Evolutionary conservation across 305 asterid genomes (phyloP).

Genomic region (Stenogyne calaminthoides): DNA sequence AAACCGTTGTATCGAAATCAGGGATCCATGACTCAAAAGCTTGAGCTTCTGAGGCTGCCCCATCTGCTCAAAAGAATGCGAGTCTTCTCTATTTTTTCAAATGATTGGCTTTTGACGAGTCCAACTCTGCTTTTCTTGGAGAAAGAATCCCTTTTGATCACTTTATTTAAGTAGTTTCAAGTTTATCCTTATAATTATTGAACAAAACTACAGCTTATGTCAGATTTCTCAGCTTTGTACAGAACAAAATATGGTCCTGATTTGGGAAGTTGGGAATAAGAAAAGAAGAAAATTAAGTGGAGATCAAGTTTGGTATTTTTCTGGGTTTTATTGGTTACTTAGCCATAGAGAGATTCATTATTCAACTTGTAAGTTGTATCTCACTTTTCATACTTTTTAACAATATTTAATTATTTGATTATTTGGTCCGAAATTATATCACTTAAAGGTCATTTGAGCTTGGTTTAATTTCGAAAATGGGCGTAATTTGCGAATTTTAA

Average conservation of each 20-base stretch:
- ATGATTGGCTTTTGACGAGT: constrained; percentile 58
- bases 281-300: constrained; percentile 10
- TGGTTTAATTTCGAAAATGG: not conserved
- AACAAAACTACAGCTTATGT: not conserved
- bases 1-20: constrained; percentile 29
- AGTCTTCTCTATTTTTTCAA: constrained; percentile 30
- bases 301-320: constrained; percentile 30
- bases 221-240: not conserved
- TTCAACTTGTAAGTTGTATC: not conserved
- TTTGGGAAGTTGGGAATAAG: constrained; percentile 9
- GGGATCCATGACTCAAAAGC: too few species aligned
- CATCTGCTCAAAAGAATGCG: too few species aligned
- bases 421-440: not conserved
- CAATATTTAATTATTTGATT: not conserved
- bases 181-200: constrained; percentile 7
- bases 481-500: not conserved
- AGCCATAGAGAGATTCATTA: constrained; percentile 2
- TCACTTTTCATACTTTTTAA: not conserved
- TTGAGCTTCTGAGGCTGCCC: too few species aligned
- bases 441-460: not conserved
- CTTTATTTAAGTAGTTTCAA: constrained; percentile 4
- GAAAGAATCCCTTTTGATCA: constrained; percentile 26
- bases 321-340: constrained; percentile 14
- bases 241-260: constrained; percentile 15
- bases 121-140: constrained; percentile 38